These are phyloP conservation scores for Agaricus bisporus DNA, from an alignment of 768 basidiomycete genomes.

Conservation along the genomic window DNA sequence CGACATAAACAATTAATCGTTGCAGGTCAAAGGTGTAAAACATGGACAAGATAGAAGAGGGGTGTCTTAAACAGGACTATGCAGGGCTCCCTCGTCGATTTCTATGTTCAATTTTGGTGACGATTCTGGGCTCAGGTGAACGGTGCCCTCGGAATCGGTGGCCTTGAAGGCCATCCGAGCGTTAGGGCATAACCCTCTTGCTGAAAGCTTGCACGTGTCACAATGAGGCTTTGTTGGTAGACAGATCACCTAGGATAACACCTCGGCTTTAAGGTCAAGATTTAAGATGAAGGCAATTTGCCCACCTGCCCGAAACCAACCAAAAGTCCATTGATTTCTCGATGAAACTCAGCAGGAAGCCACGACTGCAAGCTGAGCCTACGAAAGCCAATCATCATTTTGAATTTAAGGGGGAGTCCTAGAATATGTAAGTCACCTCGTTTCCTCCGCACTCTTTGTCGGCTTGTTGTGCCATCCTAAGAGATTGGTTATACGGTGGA, in stretches of 20 bases:
- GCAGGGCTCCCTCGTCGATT: no score
- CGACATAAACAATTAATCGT: no score
- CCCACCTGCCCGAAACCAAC: slow-evolving; percentile 83
- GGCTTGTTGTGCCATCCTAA: slow-evolving; percentile 86
- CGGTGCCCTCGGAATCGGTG: no score
- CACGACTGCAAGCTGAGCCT: slow-evolving; percentile 79
- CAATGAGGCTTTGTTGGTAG: slow-evolving; percentile 61
- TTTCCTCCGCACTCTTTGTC: slow-evolving; percentile 85
- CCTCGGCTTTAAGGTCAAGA: neutral
- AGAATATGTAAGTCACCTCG: slow-evolving; percentile 42
- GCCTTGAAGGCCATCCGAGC: slow-evolving; percentile 26
- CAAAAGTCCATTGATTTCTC: slow-evolving; percentile 72
- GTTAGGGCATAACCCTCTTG: slow-evolving; percentile 59
- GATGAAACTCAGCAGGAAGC: slow-evolving; percentile 68
- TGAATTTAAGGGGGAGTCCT: neutral
- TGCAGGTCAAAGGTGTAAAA: no score
- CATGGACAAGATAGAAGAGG: no score
- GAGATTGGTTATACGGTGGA: slow-evolving; percentile 91
- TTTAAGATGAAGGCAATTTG: neutral
- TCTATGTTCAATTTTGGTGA: no score
- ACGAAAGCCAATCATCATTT: neutral
- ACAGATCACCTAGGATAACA: slow-evolving; percentile 51
- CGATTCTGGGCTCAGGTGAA: no score
- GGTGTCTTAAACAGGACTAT: no score
- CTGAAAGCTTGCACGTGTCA: slow-evolving; percentile 52